A percentile compares a stretch with the other conserved stretches of the same genome.
Evolutionary conservation across 75 land plant species (phyloP).

Genomic region (Ceratopteris richardii): DNA sequence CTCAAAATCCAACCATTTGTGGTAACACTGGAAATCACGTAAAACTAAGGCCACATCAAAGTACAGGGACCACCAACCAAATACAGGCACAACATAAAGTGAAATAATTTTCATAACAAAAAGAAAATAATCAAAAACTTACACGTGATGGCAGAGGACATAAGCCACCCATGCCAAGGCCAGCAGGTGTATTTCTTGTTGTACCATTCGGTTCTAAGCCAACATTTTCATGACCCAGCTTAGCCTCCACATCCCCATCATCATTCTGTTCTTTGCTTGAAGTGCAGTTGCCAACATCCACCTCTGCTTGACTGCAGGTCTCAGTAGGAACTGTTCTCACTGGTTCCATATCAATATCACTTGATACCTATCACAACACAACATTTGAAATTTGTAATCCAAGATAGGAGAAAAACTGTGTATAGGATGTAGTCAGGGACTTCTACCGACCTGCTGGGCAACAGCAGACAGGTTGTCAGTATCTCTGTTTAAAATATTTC

Average conservation of each 20-base stretch:
- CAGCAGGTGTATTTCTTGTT: constrained; percentile 22
- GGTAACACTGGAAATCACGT: too few species aligned
- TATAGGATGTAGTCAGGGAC: too few species aligned
- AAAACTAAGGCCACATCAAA: too few species aligned
- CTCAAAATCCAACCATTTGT: too few species aligned
- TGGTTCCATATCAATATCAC: background rate
- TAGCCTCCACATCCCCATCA: background rate
- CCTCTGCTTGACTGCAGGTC: background rate
- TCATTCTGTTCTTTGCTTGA: background rate
- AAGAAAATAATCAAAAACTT: background rate
- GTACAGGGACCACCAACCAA: too few species aligned
- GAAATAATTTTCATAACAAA: background rate
- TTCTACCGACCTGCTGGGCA: too few species aligned
- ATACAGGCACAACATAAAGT: too few species aligned
- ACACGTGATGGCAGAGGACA: constrained; percentile 58
- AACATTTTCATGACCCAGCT: background rate
- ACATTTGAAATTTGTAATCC: too few species aligned
- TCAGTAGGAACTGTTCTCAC: background rate
- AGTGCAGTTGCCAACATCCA: too few species aligned
- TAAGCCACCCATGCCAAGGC: constrained; percentile 70
- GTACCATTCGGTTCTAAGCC: background rate
- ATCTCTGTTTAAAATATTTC: too few species aligned
- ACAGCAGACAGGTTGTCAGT: background rate
- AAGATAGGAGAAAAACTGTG: too few species aligned
- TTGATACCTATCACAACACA: background rate